Conservation (phyloP, 2,329 filamentous ascomycete species). For the Graphilbum sp. region DNA sequence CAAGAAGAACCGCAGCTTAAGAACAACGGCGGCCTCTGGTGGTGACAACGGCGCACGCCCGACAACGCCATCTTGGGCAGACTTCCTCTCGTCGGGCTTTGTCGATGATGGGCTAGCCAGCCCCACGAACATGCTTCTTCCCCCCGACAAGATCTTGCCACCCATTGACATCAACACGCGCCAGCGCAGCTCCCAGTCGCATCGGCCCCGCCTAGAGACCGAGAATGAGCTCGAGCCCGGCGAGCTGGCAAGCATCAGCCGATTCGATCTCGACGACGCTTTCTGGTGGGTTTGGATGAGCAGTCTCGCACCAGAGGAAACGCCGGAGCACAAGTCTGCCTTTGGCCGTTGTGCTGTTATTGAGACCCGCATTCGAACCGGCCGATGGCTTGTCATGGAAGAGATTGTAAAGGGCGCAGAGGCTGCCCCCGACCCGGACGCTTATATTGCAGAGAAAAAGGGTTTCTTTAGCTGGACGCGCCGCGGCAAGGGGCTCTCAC, state of each 20-base stretch:
- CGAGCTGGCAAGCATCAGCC: constrained; percentile 82
- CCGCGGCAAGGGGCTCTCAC: constrained; percentile 43
- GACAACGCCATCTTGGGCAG: constrained; percentile 94
- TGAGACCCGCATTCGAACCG: constrained; percentile 67
- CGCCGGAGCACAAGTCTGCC: constrained; percentile 67
- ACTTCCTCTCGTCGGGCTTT: constrained; percentile 91
- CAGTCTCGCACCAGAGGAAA: constrained; percentile 83
- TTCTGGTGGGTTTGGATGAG: constrained; percentile 99
- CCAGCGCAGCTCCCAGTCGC: constrained; percentile 75
- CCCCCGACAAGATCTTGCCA: constrained; percentile 79
- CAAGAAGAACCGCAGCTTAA: constrained; percentile 28
- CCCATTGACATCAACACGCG: constrained; percentile 59
- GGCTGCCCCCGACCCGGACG: constrained; percentile 65
- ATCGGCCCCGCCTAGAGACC: constrained; percentile 54
- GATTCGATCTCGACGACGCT: constrained; percentile 76
- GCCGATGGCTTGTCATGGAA: constrained; percentile 87
- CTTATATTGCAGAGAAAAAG: constrained; percentile 93
- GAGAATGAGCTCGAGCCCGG: constrained; percentile 65
- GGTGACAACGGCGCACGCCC: constrained; percentile 57
- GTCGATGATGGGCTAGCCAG: constrained; percentile 54
- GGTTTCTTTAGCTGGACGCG: constrained; percentile 77
- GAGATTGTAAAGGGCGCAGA: constrained; percentile 92
- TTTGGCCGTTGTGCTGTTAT: constrained; percentile 89
- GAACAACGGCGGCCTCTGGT: constrained; percentile 50
- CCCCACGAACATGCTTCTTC: constrained; percentile 57